These are phyloP conservation scores for Daldinia decipiens DNA, from an alignment of 495 filamentous ascomycete species.

Conservation along the genomic window DNA sequence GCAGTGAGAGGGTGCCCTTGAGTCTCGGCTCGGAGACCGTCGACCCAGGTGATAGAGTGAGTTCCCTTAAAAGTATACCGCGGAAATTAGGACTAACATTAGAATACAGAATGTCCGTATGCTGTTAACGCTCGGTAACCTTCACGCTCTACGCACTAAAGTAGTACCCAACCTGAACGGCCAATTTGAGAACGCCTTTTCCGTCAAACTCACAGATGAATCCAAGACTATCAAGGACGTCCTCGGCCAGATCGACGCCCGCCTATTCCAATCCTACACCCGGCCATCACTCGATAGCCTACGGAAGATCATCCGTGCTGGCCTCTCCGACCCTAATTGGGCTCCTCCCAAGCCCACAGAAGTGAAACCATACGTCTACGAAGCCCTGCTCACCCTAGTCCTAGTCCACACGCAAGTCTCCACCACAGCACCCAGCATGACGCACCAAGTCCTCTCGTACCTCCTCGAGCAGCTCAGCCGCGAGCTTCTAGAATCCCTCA, in stretches of 20 bases:
- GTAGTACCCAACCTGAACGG: conserved; percentile 83
- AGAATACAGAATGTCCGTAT: conserved; percentile 80
- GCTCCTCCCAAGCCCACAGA: conserved; percentile 71
- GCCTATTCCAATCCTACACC: conserved; percentile 91
- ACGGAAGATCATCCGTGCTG: conserved; percentile 70
- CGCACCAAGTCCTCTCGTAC: conserved; percentile 77
- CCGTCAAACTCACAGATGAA: conserved; percentile 90
- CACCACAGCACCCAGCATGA: conserved; percentile 78
- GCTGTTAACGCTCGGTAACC: conserved; percentile 90
- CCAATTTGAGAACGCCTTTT: conserved; percentile 90
- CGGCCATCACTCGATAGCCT: conserved; percentile 72
- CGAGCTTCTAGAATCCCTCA: conserved; percentile 77
- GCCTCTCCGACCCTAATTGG: conserved; percentile 78
- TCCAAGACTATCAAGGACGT: conserved; percentile 89
- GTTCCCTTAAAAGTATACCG: conserved; percentile 37
- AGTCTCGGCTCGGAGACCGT: conserved; percentile 63
- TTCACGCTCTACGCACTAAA: conserved; percentile 78
- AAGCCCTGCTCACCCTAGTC: conserved; percentile 81
- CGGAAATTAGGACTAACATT: conserved; percentile 39
- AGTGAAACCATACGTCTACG: conserved; percentile 89
- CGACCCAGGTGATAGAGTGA: conserved; percentile 76
- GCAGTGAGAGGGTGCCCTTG: conserved; percentile 41
- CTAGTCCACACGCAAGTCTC: conserved; percentile 91
- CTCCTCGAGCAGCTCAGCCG: conserved; percentile 79
- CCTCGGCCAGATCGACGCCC: conserved; percentile 84